These are phyloP conservation scores for Pistacia atlantica DNA, from an alignment of 345 rosid genomes.

Conservation along the genomic window DNA sequence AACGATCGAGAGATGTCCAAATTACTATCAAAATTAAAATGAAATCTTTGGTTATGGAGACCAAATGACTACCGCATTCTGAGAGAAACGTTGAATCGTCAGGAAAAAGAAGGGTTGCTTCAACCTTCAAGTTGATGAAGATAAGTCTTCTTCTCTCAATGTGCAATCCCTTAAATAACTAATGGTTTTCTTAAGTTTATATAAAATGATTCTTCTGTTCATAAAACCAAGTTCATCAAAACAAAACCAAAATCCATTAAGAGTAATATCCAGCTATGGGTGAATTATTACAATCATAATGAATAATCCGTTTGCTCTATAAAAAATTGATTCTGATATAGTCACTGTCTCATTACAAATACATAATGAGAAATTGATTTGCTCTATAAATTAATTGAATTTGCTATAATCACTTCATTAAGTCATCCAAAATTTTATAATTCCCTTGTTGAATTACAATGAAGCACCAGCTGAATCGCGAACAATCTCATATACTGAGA, in stretches of 20 bases:
- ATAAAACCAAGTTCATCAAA: background rate
- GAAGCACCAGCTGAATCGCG: constrained; percentile 45
- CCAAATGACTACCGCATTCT: no score
- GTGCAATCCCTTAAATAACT: no score
- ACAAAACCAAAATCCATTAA: background rate
- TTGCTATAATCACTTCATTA: background rate
- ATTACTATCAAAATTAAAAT: no score
- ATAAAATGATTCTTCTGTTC: background rate
- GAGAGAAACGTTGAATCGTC: no score
- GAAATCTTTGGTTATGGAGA: no score
- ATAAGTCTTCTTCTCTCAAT: no score
- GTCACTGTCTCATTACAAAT: background rate
- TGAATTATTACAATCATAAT: constrained; percentile 2
- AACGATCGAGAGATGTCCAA: no score
- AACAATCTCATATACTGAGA: constrained; percentile 74
- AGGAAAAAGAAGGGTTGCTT: no score
- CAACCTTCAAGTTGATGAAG: no score
- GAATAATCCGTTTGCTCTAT: background rate
- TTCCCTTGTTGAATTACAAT: constrained; percentile 13
- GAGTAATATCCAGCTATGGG: background rate
- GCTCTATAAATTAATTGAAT: constrained; percentile 1
- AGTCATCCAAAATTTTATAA: constrained; percentile 10
- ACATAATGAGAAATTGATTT: background rate
- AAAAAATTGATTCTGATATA: no score
- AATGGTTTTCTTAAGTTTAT: no score